Conservation (phyloP, 371 early-diverging fungal genomes). For the Mortierella sp. region DNA sequence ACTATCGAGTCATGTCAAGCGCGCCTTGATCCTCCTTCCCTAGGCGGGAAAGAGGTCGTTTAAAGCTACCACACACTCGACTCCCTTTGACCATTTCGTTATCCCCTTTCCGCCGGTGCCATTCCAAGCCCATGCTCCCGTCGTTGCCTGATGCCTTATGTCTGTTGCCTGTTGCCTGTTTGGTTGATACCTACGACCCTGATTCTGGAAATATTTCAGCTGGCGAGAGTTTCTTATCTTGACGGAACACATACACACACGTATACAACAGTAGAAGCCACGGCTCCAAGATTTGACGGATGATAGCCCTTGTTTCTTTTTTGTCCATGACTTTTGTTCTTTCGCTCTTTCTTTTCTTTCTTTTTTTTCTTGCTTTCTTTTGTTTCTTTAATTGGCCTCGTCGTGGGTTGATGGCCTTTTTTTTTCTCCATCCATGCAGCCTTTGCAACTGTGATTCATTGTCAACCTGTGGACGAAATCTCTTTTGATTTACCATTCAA, state of each 20-base stretch:
- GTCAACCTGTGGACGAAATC: slow-evolving; percentile 7
- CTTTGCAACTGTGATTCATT: not conserved
- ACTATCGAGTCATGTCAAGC: slow-evolving; percentile 29
- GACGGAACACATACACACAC: not conserved
- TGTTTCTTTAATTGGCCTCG: not conserved
- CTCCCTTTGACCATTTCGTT: not conserved
- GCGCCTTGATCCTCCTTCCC: slow-evolving; percentile 35
- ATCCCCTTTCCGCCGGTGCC: slow-evolving; percentile 10
- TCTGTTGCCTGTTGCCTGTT: not conserved
- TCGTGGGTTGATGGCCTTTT: not conserved
- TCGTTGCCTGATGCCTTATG: slow-evolving; percentile 1
- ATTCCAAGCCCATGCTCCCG: slow-evolving; percentile 10
- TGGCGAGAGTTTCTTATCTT: slow-evolving; percentile 9
- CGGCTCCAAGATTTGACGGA: slow-evolving; percentile 47
- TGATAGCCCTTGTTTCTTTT: slow-evolving; percentile 33
- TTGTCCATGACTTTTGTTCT: slow-evolving; percentile 7
- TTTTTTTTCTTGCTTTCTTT: not conserved
- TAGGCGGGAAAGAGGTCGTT: slow-evolving; percentile 26
- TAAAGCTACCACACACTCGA: not conserved
- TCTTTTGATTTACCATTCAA: not conserved
- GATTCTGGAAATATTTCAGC: slow-evolving; percentile 12
- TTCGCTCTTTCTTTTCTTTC: not conserved
- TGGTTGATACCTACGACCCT: not conserved
- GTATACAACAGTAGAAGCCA: not conserved
- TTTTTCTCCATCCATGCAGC: not conserved